phyloP scores from a whole-genome alignment of 495 filamentous ascomycete genomes.

The Lindgomyces ingoldianus region DNA sequence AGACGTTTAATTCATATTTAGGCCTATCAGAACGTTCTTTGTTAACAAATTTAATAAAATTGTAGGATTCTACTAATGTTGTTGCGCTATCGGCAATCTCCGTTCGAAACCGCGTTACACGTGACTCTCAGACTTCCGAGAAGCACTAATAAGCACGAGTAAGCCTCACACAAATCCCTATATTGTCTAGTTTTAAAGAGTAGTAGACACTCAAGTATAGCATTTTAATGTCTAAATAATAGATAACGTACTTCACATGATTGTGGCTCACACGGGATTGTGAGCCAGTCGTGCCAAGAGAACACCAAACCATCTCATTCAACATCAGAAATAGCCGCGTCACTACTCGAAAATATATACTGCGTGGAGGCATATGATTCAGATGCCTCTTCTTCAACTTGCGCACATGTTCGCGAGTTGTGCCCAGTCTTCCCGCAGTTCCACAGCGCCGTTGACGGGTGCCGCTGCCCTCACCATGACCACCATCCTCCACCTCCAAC shows the following conservation, averaged over 20 bases:
- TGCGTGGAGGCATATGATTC: neutral
- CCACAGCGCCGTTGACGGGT: neutral
- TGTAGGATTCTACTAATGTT: neutral
- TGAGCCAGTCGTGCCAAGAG: neutral
- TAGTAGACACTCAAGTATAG: too few relatives aligned
- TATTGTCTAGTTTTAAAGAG: too few relatives aligned
- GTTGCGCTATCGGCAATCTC: neutral
- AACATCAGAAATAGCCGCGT: neutral
- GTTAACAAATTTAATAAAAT: neutral
- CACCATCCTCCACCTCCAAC: neutral
- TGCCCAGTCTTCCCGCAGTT: neutral
- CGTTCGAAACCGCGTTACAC: neutral
- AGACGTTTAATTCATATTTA: neutral
- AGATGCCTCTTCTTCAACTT: neutral
- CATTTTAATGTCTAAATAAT: neutral
- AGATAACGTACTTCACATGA: neutral
- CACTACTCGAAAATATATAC: neutral
- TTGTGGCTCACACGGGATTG: neutral
- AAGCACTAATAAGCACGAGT: neutral
- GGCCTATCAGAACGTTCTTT: neutral
- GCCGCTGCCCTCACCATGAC: neutral
- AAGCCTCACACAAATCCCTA: too few relatives aligned
- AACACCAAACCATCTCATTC: neutral
- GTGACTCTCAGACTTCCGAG: neutral
- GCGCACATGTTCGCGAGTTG: neutral